Conservation (phyloP, 306 rosid species). For the Begonia fuchsioides region DNA sequence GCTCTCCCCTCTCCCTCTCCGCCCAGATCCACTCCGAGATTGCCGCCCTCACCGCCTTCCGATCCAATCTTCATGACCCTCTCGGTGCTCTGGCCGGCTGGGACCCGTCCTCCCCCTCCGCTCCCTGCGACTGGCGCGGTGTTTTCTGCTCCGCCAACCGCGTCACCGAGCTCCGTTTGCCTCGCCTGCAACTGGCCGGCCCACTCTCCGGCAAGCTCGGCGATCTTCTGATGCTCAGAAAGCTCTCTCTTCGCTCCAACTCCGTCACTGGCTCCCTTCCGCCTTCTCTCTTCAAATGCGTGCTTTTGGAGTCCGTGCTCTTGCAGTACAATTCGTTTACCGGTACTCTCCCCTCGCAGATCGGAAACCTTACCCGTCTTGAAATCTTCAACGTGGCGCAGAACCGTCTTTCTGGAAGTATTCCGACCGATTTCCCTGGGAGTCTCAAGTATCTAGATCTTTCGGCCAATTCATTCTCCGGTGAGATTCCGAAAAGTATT, state of each 20-base stretch:
- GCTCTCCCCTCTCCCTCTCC: no score
- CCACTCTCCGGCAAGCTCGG: conserved; percentile 44
- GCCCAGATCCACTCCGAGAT: conserved; percentile 33
- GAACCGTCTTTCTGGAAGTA: conserved; percentile 50
- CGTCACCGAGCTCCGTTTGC: conserved; percentile 67
- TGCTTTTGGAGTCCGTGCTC: conserved; percentile 43
- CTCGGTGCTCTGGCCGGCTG: conserved; percentile 44
- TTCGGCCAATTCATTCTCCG: conserved; percentile 65
- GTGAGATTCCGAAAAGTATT: conserved; percentile 50
- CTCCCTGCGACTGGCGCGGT: conserved; percentile 94
- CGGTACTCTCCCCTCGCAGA: conserved; percentile 50
- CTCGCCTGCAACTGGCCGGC: conserved; percentile 67
- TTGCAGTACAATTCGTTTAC: conserved; percentile 64
- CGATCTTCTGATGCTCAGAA: conserved; percentile 36
- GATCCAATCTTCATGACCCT: conserved; percentile 61
- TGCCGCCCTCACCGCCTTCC: conserved; percentile 53
- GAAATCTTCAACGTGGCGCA: conserved; percentile 52
- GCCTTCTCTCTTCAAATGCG: conserved; percentile 43
- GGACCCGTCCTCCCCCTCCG: conserved; percentile 58
- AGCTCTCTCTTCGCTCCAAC: conserved; percentile 69
- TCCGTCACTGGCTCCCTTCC: conserved; percentile 67
- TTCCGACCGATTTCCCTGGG: conserved; percentile 40
- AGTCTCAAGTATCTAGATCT: conserved; percentile 50
- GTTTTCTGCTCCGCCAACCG: conserved; percentile 28
- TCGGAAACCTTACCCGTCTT: conserved; percentile 45